Percentiles rank a stretch among this genome's conserved stretches.
Conservation (phyloP, 2,329 filamentous ascomycete species). For the Beauveria pseudobassiana region DNA sequence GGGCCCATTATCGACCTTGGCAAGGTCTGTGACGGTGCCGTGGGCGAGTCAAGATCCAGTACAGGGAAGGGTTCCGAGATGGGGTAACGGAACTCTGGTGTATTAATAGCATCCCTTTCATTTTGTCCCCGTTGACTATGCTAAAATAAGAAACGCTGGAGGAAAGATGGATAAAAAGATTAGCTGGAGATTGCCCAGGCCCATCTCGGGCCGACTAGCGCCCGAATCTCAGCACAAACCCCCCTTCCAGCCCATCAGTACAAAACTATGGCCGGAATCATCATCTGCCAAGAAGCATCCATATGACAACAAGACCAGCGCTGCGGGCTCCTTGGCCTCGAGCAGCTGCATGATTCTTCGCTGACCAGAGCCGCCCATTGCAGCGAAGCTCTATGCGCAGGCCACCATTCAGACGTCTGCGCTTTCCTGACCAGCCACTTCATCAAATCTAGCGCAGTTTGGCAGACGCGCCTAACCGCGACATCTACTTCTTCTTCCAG, state of each 20-base stretch:
- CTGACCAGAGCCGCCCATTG: neutral
- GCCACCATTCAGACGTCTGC: neutral
- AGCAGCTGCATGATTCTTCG: neutral
- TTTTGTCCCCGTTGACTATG: too few relatives aligned
- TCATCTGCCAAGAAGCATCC: neutral
- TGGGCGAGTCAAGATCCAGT: too few relatives aligned
- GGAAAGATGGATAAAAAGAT: too few relatives aligned
- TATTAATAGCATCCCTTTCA: too few relatives aligned
- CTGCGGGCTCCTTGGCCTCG: neutral
- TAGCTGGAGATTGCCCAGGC: neutral
- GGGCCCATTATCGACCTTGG: too few relatives aligned
- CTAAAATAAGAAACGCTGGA: too few relatives aligned
- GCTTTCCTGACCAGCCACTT: neutral
- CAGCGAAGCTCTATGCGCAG: neutral
- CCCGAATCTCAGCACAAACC: neutral
- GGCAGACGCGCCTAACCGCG: neutral
- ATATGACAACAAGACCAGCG: neutral
- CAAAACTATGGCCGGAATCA: neutral
- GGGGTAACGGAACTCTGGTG: too few relatives aligned
- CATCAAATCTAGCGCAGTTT: neutral
- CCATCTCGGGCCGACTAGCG: neutral
- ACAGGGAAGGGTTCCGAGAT: too few relatives aligned
- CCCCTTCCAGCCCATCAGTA: neutral
- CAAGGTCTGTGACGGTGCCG: too few relatives aligned
- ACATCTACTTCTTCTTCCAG: neutral